Base-by-base conservation (phyloP, 2,329 filamentous ascomycete species). In the Pyrenophora seminiperda region DNA sequence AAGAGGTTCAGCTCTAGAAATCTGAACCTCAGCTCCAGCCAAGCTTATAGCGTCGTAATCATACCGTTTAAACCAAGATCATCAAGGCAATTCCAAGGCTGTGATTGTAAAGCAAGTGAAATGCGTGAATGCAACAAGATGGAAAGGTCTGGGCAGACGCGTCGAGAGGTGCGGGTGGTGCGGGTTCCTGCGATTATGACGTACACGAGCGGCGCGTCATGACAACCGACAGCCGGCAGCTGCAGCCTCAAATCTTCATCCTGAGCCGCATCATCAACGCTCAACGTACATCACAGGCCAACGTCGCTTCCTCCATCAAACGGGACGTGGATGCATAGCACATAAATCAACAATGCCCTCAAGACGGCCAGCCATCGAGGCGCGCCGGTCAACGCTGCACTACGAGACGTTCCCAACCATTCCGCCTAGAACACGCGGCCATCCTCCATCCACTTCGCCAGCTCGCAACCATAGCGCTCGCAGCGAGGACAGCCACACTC, bases 341-440 rank as follows among this genome's bases (percentile, higher is more conserved):
- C 49, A 32, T 24, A 29, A 22, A 38, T 49, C 50, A 40, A 43
- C 50, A 54, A 72, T 72, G 69, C 59, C 61, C 41, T 53, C 58
- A 40, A 53, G 59, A 50, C 61, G 63, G n/a, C 73, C 80, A 2
- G 39, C 61, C 22, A 65, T 73, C 48, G 66, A 71, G 47, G 54
- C 65, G 50, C 77, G 78, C 46, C 74, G 79, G 56, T 81, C 79
- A n/a, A 79, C 77, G 15, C 78, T 85, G 58, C 86, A 87, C 67
- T 94, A 93, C 74, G 88, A 92, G 64, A 93, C 90, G 5, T 93
- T 94, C 63, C 89, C 89, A 2, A 89, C 87, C 0, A 81, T 84
- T 27, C 88, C 89, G 13, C 89, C 89, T 10, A 84, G 83, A 59
- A 83, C 83, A 1, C 83, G 86, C 2, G 83, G 84, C 46, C 79